Base-by-base conservation (phyloP, 768 basidiomycete genomes). In the Neoboletus brunneissimus region DNA sequence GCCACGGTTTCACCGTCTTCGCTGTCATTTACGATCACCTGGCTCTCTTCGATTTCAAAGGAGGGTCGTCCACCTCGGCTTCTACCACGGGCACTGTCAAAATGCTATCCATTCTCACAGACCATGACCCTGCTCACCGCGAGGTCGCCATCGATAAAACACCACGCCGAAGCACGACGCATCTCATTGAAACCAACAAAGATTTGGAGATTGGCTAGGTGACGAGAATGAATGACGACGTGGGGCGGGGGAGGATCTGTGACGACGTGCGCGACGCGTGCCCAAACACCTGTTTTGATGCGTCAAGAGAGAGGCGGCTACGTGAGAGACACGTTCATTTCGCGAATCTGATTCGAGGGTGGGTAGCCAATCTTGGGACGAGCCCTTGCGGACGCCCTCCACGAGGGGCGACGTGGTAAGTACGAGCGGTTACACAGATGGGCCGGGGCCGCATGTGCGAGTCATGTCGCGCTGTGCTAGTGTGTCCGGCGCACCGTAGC, bases 331-430 rank as follows among this genome's bases (percentile, higher is more conserved):
- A 62, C 58, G 56, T 56, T 67, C 63, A 64, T 56, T 53, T 56
- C 65, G 63, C 54, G 56, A 58, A 67, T 65, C 60, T 32, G 55
- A 66, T 59, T 67, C 57, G 52, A 62, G 60, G 65, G 63, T 48
- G 43, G 35, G 23, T 52, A 59, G 51, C 56, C 62, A 64, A 66
- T 67, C 65, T 66, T 23, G 57, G 61, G 16, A 15, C 34, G 54
- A 23, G 46, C 51, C 37, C 43, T 60, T n/a, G 45, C 15, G 12
- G 40, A 45, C 47, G 34, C 15, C 27, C 32, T 22, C 59, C 60
- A 53, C 51, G 51, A 51, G 54, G 29, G 10, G 11, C 32, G 44
- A 40, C 18, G 31, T 13, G 38, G 37, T 5, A 41, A n/a, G n/a
- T n/a, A n/a, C 11, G 56, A 32, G 16, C 31, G 48, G 31, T 45